Evolutionary conservation across 139 green algal species (phyloP), one percentile per base, ranked within the genome.

Genomic region (Chlamydomonas sp.): DNA sequence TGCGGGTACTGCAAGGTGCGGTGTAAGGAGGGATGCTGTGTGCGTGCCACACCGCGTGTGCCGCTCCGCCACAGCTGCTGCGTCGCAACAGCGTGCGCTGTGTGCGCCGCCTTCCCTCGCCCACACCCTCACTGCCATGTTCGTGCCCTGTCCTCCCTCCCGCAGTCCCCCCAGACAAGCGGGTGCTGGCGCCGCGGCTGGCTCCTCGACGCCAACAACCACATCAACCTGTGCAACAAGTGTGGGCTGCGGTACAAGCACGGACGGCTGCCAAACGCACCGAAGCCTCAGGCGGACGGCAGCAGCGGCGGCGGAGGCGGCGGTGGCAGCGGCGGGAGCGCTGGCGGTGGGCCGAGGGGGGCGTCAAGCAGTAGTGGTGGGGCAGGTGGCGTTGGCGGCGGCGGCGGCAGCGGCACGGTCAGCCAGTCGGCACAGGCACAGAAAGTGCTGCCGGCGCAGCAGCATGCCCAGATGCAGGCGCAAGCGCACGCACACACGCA

Each of bases 171-270:
- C 4, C 31, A 66, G 31, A 66, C 62, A 49, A 58, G 35, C 33
- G 62, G 62, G 3, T 69, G 62, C 62, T 69, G 62, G 62, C 35
- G 62, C 5, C 33, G 62, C 4, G 62, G 62, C 10, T 69, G 62
- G 62, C 4, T n/a, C 8, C 3, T 69, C 3, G 36, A 54, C 37
- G 35, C 33, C 35, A 54, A 30, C 35, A 43, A 13, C 43, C 35
- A 69, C 37, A 38, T 69, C 62, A 69, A 69, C 34, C 62, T 69
- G 5, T 69, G 62, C 62, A 69, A 69, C 35, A 69, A 69, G 62
- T 66, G 59, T 39, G 59, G 59, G 4, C 33, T 66, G 59, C 10
- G 59, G 26, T 66, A 66, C 59, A 66, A 66, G 26, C 59, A 66
- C 26, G 59, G 59, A 5, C 10, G 59, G 5, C 59, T 66, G 31